Base-by-base conservation (phyloP, 2,329 filamentous ascomycete species). In the Ophiostoma quercus region DNA sequence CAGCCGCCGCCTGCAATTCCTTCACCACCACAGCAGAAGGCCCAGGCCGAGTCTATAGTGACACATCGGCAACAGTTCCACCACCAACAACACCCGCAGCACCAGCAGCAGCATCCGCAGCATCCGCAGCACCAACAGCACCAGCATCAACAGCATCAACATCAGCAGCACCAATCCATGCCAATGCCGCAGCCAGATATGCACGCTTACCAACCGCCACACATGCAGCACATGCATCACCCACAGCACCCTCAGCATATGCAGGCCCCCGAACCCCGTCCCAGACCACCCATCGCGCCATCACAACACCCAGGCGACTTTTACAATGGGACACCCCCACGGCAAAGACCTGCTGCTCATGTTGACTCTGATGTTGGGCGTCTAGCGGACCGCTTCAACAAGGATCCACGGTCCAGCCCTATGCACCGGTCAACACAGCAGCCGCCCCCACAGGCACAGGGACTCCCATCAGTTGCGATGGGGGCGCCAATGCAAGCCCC, bases 361-460 rank as follows among this genome's bases (percentile, higher is more conserved):
- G 78, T 77, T 9, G 78, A 76, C 22, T 83, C 83, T 3, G 79
- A 83, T 75, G 83, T 85, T 70, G 80, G 81, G 63, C 81, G 84
- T 29, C 79, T 85, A 11, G 84, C 83, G 3, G 83, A 83, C 57
- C 80, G 84, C 11, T 82, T 85, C 71, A 78, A 76, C 34, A 78
- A 82, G 22, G 84, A 84, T 68, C 77, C 77, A 69, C 80, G 82
- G 25, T 77, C 78, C 54, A 77, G 71, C 71, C 77, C 75, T 25
- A 73, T 68, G 73, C 71, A 71, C 22, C 71, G 71, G 2, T 57
- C 69, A 67, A 60, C 67, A 5, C 66, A 54, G 39, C 69, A 63
- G 29, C 74, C 66, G 73, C 62, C 74, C n/a, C 71, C 69, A 57
- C 75, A 69, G 16, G 68, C 70, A 29, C 65, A 66, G 16, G 65